These are phyloP conservation scores for Aspergillus flavus DNA, from an alignment of 2,329 filamentous ascomycete genomes.

Conservation along the genomic window DNA sequence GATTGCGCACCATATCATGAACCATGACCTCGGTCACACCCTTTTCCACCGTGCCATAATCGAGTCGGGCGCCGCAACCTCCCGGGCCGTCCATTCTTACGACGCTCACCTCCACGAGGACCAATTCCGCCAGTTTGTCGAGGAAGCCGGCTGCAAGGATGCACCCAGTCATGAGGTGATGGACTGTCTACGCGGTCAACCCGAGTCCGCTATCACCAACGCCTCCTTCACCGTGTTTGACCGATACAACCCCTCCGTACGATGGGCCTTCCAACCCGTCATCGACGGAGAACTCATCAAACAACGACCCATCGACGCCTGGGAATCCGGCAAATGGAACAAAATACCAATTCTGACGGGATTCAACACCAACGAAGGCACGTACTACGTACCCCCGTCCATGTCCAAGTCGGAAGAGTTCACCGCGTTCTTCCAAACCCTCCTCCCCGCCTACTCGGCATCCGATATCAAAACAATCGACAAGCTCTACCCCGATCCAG, in stretches of 20 bases:
- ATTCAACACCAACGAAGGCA: conserved; percentile 71
- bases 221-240: conserved; percentile 50
- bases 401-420: conserved; percentile 57
- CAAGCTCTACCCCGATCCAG: conserved; percentile 65
- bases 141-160: conserved; percentile 37
- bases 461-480: conserved; percentile 59
- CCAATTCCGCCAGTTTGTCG: conserved; percentile 49
- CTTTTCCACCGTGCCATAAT: conserved; percentile 52
- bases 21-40: conserved; percentile 36
- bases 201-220: conserved; percentile 37
- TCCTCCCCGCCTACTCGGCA: conserved; percentile 61
- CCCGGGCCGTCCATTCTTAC: conserved; percentile 50
- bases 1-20: conserved; percentile 70
- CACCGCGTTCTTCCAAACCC: conserved; percentile 60
- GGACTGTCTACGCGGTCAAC: conserved; percentile 45
- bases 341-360: conserved; percentile 68
- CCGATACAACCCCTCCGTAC: conserved; percentile 49
- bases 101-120: conserved; percentile 44
- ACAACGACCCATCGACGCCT: conserved; percentile 61
- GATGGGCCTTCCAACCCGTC: conserved; percentile 69
- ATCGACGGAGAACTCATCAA: conserved; percentile 65
- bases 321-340: conserved; percentile 56
- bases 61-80: conserved; percentile 51
- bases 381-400: conserved; percentile 60
- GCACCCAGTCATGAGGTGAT: conserved; percentile 38